A percentile compares a stretch with the other conserved stretches of the same genome.
Conservation (phyloP, 306 rosid genomes). For the Fragaria ananassa region DNA sequence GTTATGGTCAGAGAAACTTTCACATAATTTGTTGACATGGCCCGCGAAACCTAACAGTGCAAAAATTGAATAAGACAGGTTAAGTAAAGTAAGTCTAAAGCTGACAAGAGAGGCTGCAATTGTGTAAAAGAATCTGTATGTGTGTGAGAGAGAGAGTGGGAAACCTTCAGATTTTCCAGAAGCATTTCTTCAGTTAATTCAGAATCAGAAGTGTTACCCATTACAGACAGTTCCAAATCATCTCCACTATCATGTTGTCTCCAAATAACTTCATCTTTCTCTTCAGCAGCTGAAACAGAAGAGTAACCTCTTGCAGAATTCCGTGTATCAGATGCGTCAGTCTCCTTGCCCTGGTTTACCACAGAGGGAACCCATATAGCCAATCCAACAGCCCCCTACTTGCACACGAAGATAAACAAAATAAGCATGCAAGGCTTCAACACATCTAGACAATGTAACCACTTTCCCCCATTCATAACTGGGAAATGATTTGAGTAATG, state of each 20-base stretch:
- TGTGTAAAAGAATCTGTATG: not conserved
- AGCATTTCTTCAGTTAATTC: constrained; percentile 62
- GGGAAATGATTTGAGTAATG: not conserved
- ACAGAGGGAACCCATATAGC: constrained; percentile 99
- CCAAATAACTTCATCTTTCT: constrained; percentile 45
- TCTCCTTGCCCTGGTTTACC: constrained; percentile 68
- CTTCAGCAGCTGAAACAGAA: constrained; percentile 54
- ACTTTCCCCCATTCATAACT: not conserved
- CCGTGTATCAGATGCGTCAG: constrained; percentile 52
- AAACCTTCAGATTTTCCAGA: constrained; percentile 77
- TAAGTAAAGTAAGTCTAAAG: not conserved
- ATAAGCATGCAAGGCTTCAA: constrained; percentile 2
- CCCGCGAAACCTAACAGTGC: constrained; percentile 64
- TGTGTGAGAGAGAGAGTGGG: constrained; percentile 1
- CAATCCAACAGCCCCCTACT: constrained; percentile 97
- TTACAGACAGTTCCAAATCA: constrained; percentile 59
- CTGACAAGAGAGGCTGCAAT: constrained; percentile 9
- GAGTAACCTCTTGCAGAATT: constrained; percentile 59
- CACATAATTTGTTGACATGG: constrained; percentile 70
- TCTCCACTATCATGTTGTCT: constrained; percentile 36
- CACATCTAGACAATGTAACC: not conserved
- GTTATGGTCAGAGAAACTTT: constrained; percentile 49
- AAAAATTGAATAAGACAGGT: constrained; percentile 16
- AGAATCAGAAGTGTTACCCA: constrained; percentile 43
- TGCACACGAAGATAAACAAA: constrained; percentile 18